phyloP scores from a whole-genome alignment of 495 filamentous ascomycete genomes.

The Tricharina praecox region DNA sequence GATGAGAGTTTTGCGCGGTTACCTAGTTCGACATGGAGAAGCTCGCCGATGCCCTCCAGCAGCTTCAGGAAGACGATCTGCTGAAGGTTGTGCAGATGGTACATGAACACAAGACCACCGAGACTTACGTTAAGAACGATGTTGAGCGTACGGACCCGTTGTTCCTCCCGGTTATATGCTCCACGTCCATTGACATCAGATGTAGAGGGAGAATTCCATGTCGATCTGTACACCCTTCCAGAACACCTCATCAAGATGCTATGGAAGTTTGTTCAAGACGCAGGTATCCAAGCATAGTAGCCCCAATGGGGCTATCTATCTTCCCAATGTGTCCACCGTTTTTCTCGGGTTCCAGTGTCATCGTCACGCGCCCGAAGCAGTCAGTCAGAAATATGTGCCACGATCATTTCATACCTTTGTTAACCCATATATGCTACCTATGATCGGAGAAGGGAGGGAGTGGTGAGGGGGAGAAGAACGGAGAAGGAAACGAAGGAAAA shows the following conservation, averaged over 20 bases:
- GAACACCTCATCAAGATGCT: conserved; percentile 71
- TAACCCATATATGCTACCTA: too few relatives aligned
- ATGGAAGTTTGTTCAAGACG: conserved; percentile 42
- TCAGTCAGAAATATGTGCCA: too few relatives aligned
- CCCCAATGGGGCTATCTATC: too few relatives aligned
- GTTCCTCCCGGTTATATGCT: conserved; percentile 1
- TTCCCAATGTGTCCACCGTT: too few relatives aligned
- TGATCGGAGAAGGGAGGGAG: too few relatives aligned
- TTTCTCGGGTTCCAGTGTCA: too few relatives aligned
- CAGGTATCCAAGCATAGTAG: too few relatives aligned
- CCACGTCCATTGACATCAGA: not conserved
- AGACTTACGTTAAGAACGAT: conserved; percentile 94
- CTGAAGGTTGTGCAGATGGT: conserved; percentile 93
- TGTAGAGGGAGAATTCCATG: conserved; percentile 89
- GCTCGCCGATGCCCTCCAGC: conserved; percentile 80
- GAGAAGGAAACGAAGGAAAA: too few relatives aligned
- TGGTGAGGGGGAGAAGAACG: too few relatives aligned
- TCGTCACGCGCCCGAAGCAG: too few relatives aligned
- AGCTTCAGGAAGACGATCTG: conserved; percentile 72
- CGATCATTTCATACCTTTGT: too few relatives aligned
- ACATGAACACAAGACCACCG: conserved; percentile 80
- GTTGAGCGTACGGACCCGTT: conserved; percentile 55
- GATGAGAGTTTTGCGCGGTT: too few relatives aligned
- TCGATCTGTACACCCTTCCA: conserved; percentile 90
- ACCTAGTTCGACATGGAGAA: conserved; percentile 90